Conservation (phyloP, 2,329 filamentous ascomycete species). For the Chrysoporthe deuterocubensis region DNA sequence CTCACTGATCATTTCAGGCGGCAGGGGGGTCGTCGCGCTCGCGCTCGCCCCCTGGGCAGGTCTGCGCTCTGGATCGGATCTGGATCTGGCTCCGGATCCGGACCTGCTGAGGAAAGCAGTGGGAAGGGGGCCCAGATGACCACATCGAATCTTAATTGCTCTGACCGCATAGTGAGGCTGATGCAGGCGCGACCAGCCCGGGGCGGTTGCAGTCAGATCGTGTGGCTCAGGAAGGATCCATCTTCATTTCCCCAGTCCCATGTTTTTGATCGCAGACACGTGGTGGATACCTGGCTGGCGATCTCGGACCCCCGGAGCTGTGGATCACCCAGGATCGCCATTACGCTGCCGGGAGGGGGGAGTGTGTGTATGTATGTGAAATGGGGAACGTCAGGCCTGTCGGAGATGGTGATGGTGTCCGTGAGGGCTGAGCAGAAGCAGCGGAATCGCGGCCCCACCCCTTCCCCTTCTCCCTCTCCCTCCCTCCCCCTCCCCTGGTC, state of each 20-base stretch:
- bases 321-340: conserved; percentile 3
- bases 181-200: background rate
- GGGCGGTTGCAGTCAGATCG: background rate
- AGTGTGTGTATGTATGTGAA: background rate
- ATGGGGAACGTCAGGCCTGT: background rate
- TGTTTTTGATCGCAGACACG: conserved; percentile 11
- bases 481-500: background rate
- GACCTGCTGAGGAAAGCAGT: conserved; percentile 17
- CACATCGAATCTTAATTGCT: background rate
- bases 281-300: conserved; percentile 6
- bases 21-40: background rate
- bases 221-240: conserved; percentile 5
- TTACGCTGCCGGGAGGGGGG: background rate
- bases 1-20: background rate
- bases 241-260: background rate
- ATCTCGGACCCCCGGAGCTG: conserved; percentile 5
- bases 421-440: background rate
- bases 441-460: background rate
- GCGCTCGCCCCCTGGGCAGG: background rate
- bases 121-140: conserved; percentile 1
- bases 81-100: conserved; percentile 4
- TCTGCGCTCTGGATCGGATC: conserved; percentile 1
- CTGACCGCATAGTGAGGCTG: conserved; percentile 5
- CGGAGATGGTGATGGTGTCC: background rate
- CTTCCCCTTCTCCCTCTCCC: background rate